Conservation (phyloP, 768 basidiomycete genomes). For the Lanmaoa pseudosensibilis region DNA sequence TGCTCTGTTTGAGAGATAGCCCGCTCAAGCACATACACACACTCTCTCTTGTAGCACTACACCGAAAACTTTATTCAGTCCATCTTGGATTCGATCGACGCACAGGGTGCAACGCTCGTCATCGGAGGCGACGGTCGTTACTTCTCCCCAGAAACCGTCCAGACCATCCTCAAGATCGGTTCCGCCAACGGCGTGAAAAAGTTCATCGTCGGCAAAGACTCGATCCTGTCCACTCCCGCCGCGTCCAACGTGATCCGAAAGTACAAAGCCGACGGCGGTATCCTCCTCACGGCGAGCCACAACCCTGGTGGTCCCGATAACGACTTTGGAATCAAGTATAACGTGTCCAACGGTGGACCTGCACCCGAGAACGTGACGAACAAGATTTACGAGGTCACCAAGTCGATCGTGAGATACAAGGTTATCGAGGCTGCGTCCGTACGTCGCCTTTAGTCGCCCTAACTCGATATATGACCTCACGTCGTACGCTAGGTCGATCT, state of each 20-base stretch:
- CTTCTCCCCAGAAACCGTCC: constrained; percentile 82
- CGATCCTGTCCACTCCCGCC: constrained; percentile 95
- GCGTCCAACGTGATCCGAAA: constrained; percentile 95
- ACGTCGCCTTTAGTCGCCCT: constrained; percentile 32
- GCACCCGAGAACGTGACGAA: constrained; percentile 97
- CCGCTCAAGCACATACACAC: constrained; percentile 17
- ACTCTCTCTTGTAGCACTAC: constrained; percentile 68
- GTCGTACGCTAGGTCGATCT: constrained; percentile 65
- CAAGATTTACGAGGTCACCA: constrained; percentile 90
- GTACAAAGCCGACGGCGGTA: constrained; percentile 95
- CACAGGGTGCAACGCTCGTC: constrained; percentile 80
- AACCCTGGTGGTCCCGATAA: constrained; percentile 98
- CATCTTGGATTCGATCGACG: constrained; percentile 87
- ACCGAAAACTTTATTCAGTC: constrained; percentile 98
- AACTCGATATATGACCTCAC: constrained; percentile 3
- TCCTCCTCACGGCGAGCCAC: constrained; percentile 94
- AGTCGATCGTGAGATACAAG: constrained; percentile 84
- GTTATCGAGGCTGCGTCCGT: constrained; percentile 75
- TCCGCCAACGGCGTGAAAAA: constrained; percentile 91
- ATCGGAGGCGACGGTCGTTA: constrained; percentile 97
- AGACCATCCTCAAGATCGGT: constrained; percentile 90
- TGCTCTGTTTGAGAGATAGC: not conserved
- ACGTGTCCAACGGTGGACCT: constrained; percentile 95
- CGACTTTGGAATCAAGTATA: constrained; percentile 99
- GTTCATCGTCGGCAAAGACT: constrained; percentile 89